Conservation (phyloP, 495 filamentous ascomycete genomes). For the Sabuloglossum arenarium region DNA sequence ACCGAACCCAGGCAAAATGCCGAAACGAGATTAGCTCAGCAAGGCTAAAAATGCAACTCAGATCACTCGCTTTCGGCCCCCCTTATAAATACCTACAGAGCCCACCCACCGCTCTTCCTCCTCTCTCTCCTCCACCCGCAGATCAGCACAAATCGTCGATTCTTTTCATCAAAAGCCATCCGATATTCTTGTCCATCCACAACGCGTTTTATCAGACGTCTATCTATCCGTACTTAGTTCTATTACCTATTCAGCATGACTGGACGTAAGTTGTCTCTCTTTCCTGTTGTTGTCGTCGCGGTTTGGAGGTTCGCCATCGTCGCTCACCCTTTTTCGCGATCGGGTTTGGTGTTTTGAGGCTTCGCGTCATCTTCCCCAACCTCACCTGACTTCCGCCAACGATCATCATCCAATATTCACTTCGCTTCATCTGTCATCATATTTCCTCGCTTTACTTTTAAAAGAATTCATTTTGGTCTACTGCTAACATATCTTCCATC, state of each 20-base stretch:
- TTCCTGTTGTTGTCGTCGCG: constrained; percentile 7
- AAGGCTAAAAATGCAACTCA: neutral
- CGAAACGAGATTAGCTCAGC: neutral
- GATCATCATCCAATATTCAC: constrained; percentile 6
- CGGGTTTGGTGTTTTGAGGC: constrained; percentile 10
- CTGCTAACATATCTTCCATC: constrained; percentile 10
- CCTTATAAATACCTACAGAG: neutral
- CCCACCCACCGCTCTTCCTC: neutral
- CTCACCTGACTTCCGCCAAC: constrained; percentile 5
- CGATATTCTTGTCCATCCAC: neutral
- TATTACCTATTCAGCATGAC: constrained; percentile 45
- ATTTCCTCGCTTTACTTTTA: neutral
- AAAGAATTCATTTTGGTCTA: neutral
- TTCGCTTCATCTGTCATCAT: constrained; percentile 10
- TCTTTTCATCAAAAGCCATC: neutral
- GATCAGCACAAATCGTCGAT: neutral
- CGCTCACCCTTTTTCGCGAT: constrained; percentile 14
- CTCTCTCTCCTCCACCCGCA: neutral
- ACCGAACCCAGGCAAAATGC: neutral
- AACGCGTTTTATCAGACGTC: neutral
- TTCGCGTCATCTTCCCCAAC: constrained; percentile 1
- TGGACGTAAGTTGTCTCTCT: constrained; percentile 61
- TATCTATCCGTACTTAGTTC: constrained; percentile 8
- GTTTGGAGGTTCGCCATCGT: constrained; percentile 8
- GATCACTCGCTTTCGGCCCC: neutral